Percentiles rank a stretch among this genome's conserved stretches.
Conservation (phyloP, 2,329 filamentous ascomycete species). For the Ophioceras dolichostomum region DNA sequence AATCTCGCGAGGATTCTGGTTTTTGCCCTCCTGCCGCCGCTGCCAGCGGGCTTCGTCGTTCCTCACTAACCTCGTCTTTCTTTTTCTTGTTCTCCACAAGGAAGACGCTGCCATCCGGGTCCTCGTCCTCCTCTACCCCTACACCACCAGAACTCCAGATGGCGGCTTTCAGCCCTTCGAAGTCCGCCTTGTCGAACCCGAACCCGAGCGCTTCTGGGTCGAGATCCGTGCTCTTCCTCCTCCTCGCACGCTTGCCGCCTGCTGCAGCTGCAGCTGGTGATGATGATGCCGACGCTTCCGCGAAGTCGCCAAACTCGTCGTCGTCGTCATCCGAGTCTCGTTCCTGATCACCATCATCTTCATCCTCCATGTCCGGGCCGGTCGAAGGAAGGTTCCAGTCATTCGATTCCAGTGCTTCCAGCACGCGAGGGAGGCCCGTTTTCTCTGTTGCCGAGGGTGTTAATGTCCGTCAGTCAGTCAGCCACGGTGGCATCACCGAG, state of each 20-base stretch:
- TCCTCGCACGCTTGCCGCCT: slow-evolving; percentile 12
- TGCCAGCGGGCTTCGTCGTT: no score
- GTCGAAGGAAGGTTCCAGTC: slow-evolving; percentile 35
- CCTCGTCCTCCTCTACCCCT: slow-evolving; percentile 11
- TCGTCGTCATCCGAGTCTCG: slow-evolving; percentile 18
- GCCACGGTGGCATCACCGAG: no score
- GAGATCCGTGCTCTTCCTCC: slow-evolving; percentile 19
- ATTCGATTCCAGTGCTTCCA: slow-evolving; percentile 52
- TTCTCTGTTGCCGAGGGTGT: no score
- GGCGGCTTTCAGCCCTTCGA: slow-evolving; percentile 36
- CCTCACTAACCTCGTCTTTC: not conserved
- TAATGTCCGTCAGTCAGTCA: no score
- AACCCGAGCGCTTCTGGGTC: slow-evolving; percentile 38
- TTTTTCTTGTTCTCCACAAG: slow-evolving; percentile 1
- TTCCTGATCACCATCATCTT: slow-evolving; percentile 5
- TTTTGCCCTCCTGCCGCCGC: no score
- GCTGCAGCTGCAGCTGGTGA: no score
- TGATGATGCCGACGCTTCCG: slow-evolving; percentile 9
- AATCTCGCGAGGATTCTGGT: no score
- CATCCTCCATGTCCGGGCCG: slow-evolving; percentile 7
- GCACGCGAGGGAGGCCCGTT: slow-evolving; percentile 34
- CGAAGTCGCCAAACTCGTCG: slow-evolving; percentile 20
- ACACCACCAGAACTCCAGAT: slow-evolving; percentile 34
- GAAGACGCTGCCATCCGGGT: slow-evolving; percentile 3
- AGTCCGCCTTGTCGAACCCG: slow-evolving; percentile 38